phyloP scores from a whole-genome alignment of 2,329 filamentous ascomycete genomes.

The Lithohypha guttulata region DNA sequence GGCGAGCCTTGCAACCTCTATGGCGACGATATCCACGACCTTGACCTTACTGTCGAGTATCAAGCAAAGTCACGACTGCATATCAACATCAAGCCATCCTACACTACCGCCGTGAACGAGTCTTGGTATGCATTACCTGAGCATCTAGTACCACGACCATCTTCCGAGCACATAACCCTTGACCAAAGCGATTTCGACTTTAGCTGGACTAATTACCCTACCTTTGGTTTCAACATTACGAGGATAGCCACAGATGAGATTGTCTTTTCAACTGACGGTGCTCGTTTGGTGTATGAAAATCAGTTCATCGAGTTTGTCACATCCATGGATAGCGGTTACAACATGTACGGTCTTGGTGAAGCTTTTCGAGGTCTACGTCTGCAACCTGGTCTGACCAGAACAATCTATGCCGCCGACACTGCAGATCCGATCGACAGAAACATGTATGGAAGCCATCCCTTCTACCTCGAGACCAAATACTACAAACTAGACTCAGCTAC shows the following conservation, averaged over 20 bases:
- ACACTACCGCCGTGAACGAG: slow-evolving; percentile 49
- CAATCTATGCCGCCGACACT: slow-evolving; percentile 57
- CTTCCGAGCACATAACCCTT: slow-evolving; percentile 32
- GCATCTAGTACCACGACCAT: slow-evolving; percentile 49
- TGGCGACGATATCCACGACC: slow-evolving; percentile 58
- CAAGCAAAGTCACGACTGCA: slow-evolving; percentile 56
- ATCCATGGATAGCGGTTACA: slow-evolving; percentile 57
- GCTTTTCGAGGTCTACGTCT: slow-evolving; percentile 60
- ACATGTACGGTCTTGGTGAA: slow-evolving; percentile 65
- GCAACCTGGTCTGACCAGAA: slow-evolving; percentile 62
- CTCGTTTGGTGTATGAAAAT: slow-evolving; percentile 59
- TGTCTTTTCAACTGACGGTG: slow-evolving; percentile 56
- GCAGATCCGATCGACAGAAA: slow-evolving; percentile 54
- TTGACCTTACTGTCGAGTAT: slow-evolving; percentile 59
- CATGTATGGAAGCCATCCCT: slow-evolving; percentile 65
- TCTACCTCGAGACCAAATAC: slow-evolving; percentile 72
- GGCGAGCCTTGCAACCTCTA: slow-evolving; percentile 59
- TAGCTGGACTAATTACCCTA: slow-evolving; percentile 46
- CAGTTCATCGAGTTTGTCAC: slow-evolving; percentile 68
- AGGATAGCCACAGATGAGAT: slow-evolving; percentile 52
- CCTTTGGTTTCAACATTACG: slow-evolving; percentile 46
- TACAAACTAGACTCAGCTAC: slow-evolving; percentile 44
- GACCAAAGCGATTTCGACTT: slow-evolving; percentile 36
- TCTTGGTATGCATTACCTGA: slow-evolving; percentile 60
- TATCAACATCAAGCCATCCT: slow-evolving; percentile 57